A percentile compares a stretch with the other conserved stretches of the same genome.
Evolutionary conservation across 306 rosid species (phyloP).

Genomic region (Senna siamea): DNA sequence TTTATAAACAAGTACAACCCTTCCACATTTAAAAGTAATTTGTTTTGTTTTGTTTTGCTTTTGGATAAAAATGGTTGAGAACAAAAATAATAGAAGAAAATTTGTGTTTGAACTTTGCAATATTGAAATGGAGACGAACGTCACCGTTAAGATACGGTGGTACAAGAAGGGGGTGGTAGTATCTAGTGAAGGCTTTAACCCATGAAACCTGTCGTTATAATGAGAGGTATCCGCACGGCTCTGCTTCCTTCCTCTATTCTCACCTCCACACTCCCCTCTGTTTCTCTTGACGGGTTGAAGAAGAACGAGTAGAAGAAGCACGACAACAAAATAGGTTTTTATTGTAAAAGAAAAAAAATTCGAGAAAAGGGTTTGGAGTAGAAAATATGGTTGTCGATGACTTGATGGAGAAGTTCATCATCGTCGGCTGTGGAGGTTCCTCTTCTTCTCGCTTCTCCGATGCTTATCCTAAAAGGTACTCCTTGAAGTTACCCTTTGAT

Average conservation of each 20-base stretch:
- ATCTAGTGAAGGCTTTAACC: slow-evolving; percentile 48
- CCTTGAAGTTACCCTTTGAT: slow-evolving; percentile 46
- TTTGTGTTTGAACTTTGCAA: neutral
- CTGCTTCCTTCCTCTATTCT: neutral
- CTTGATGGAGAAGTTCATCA: slow-evolving; percentile 58
- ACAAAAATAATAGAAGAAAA: too few species aligned
- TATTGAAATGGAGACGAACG: neutral
- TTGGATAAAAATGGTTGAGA: too few species aligned
- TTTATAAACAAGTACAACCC: too few species aligned
- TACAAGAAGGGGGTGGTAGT: neutral
- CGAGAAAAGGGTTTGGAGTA: neutral
- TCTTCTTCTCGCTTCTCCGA: slow-evolving; percentile 61
- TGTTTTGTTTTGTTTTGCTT: too few species aligned
- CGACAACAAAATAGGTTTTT: neutral
- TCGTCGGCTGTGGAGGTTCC: slow-evolving; percentile 53
- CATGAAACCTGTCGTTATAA: slow-evolving; percentile 27
- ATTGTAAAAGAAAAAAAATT: neutral
- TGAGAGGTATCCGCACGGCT: neutral
- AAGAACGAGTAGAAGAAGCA: neutral
- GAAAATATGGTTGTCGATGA: slow-evolving; percentile 64
- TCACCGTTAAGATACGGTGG: slow-evolving; percentile 44
- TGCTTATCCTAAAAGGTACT: slow-evolving; percentile 73
- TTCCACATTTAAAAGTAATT: too few species aligned
- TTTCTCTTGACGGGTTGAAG: slow-evolving; percentile 15
- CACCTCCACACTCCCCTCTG: neutral